Conservation (phyloP, 345 rosid species). For the Carallia brachiata region DNA sequence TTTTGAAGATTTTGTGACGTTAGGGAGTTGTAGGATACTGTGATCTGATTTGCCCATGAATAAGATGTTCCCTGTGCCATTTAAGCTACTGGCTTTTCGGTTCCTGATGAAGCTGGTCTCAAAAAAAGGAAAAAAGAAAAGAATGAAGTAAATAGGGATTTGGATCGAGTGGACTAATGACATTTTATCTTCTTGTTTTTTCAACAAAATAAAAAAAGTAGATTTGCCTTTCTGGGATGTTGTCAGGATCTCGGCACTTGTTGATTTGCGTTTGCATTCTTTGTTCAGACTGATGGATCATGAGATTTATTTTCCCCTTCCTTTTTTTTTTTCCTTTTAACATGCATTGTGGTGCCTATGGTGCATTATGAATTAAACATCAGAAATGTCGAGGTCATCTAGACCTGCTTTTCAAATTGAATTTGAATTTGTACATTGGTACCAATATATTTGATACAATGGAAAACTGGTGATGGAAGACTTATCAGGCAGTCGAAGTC, state of each 20-base stretch:
- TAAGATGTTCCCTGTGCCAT: not conserved
- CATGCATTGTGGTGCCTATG: not conserved
- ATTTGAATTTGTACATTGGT: too few relatives aligned
- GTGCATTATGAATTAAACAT: not conserved
- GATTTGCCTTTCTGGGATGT: conserved; percentile 12
- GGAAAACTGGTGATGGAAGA: too few relatives aligned
- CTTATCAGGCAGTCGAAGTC: too few relatives aligned
- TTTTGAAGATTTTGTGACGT: conserved; percentile 11
- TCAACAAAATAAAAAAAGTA: not conserved
- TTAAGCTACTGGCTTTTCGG: not conserved
- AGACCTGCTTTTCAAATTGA: too few relatives aligned
- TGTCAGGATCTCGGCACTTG: conserved; percentile 1
- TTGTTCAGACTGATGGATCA: not conserved
- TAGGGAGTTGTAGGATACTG: conserved; percentile 10
- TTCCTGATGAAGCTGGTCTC: not conserved
- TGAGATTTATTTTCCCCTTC: not conserved
- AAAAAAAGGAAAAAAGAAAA: not conserved
- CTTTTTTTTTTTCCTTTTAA: not conserved
- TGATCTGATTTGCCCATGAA: conserved; percentile 21
- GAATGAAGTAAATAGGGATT: not conserved
- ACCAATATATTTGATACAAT: too few relatives aligned
- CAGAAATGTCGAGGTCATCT: too few relatives aligned
- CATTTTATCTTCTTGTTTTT: not conserved
- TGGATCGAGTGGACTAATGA: not conserved
- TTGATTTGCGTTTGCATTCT: conserved; percentile 6